Conservation (phyloP, 345 rosid species). For the Gynandropsis gynandra region DNA sequence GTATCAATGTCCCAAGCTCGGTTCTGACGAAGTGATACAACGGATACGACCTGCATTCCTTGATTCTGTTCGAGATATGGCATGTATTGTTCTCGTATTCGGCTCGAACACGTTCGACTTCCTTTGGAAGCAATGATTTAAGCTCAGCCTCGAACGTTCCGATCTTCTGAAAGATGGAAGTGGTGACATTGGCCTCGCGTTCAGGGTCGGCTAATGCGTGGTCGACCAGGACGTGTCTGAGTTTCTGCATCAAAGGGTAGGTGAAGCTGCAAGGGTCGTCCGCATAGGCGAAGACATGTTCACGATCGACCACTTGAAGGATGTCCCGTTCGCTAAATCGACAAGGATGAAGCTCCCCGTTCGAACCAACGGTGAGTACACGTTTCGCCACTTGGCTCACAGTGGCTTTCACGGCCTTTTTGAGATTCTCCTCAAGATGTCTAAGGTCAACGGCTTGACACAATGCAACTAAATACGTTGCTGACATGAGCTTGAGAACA, state of each 20-base stretch:
- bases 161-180: conserved; percentile 42
- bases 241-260: conserved; percentile 46
- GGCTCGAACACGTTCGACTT: conserved; percentile 38
- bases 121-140: conserved; percentile 35
- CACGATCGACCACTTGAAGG: conserved; percentile 36
- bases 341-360: conserved; percentile 44
- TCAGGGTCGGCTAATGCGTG: conserved; percentile 37
- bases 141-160: conserved; percentile 44
- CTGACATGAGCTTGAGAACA: conserved; percentile 47
- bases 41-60: conserved; percentile 57
- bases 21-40: conserved; percentile 46
- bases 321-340: conserved; percentile 43
- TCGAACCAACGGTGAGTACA: conserved; percentile 29
- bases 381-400: conserved; percentile 36
- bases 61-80: conserved; percentile 37
- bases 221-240: conserved; percentile 45
- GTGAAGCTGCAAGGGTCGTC: conserved; percentile 46
- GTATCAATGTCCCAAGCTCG: conserved; percentile 30
- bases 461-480: conserved; percentile 41
- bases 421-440: conserved; percentile 53
- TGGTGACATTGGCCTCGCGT: conserved; percentile 27
- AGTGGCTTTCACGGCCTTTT: conserved; percentile 32
- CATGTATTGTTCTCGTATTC: conserved; percentile 37
- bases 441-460: conserved; percentile 53
- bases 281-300: conserved; percentile 32